Percentiles rank a stretch among this genome's conserved stretches.
Conservation (phyloP, 768 basidiomycete species). For the Pleurotus pulmonarius region DNA sequence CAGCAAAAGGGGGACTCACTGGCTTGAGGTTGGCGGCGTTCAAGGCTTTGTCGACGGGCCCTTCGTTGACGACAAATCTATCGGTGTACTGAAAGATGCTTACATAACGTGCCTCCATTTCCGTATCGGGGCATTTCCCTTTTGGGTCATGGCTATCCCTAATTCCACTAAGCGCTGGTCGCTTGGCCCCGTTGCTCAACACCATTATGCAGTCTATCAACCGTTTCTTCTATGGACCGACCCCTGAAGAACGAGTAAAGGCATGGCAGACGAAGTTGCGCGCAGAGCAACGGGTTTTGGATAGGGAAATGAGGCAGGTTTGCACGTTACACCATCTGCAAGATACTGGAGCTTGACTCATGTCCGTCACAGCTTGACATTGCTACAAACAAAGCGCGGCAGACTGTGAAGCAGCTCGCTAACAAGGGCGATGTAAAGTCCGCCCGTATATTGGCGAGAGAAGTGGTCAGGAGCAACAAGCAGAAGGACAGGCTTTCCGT, state of each 20-base stretch:
- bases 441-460: slow-evolving; percentile 86
- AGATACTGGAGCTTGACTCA: slow-evolving; percentile 15
- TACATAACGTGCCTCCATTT: slow-evolving; percentile 1
- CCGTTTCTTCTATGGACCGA: slow-evolving; percentile 93
- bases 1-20: neutral
- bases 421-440: slow-evolving; percentile 89
- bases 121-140: neutral
- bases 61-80: slow-evolving; percentile 4
- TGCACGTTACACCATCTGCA: slow-evolving; percentile 21
- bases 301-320: slow-evolving; percentile 96
- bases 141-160: neutral
- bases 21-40: slow-evolving; percentile 5
- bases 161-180: slow-evolving; percentile 7
- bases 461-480: slow-evolving; percentile 92
- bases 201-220: slow-evolving; percentile 78
- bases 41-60: slow-evolving; percentile 4
- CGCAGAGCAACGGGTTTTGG: slow-evolving; percentile 75
- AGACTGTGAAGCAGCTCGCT: slow-evolving; percentile 85
- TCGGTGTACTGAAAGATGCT: neutral
- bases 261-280: slow-evolving; percentile 90
- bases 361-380: slow-evolving; percentile 61
- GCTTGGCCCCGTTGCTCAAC: neutral
- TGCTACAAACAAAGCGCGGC: slow-evolving; percentile 76
- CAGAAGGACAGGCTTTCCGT: slow-evolving; percentile 91
- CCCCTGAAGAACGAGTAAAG: slow-evolving; percentile 89